A percentile compares a stretch with the other conserved stretches of the same genome.
Evolutionary conservation across 257 asterid genomes (phyloP).

Genomic region (Vinca minor): DNA sequence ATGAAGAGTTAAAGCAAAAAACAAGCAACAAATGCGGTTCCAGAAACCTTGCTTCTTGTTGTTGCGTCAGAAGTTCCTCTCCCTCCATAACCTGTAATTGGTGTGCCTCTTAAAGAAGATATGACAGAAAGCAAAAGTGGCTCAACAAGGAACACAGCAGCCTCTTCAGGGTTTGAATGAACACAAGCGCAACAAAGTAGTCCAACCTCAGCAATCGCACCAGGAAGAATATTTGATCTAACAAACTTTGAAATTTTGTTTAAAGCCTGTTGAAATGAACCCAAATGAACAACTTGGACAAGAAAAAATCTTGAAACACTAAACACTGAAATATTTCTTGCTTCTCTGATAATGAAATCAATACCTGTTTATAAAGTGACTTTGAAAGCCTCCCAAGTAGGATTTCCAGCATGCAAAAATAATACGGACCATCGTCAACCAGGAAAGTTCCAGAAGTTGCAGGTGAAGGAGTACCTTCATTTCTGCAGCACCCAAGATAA

Average conservation of each 20-base stretch:
- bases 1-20: conserved; percentile 18
- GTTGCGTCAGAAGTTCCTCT: conserved; percentile 38
- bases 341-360: conserved; percentile 12
- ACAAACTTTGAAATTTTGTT: conserved; percentile 84
- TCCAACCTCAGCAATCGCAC: conserved; percentile 98
- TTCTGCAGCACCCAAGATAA: conserved; percentile 48
- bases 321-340: background rate
- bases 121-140: conserved; percentile 68
- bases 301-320: background rate
- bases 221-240: conserved; percentile 87
- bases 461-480: conserved; percentile 67
- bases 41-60: conserved; percentile 61
- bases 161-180: conserved; percentile 86
- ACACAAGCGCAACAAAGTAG: conserved; percentile 96
- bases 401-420: conserved; percentile 90
- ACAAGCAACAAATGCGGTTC: conserved; percentile 19
- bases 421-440: conserved; percentile 92
- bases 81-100: conserved; percentile 72
- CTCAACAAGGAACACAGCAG: conserved; percentile 64
- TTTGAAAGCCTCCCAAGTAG: conserved; percentile 87
- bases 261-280: conserved; percentile 56
- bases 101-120: conserved; percentile 69
- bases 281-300: background rate
- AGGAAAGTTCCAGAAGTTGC: conserved; percentile 84
- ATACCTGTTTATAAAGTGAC: conserved; percentile 84